Percentiles rank a stretch among this genome's conserved stretches.
These are phyloP conservation scores for Protea cynaroides DNA, from an alignment of 164 flowering plant genomes.

Conservation along the genomic window DNA sequence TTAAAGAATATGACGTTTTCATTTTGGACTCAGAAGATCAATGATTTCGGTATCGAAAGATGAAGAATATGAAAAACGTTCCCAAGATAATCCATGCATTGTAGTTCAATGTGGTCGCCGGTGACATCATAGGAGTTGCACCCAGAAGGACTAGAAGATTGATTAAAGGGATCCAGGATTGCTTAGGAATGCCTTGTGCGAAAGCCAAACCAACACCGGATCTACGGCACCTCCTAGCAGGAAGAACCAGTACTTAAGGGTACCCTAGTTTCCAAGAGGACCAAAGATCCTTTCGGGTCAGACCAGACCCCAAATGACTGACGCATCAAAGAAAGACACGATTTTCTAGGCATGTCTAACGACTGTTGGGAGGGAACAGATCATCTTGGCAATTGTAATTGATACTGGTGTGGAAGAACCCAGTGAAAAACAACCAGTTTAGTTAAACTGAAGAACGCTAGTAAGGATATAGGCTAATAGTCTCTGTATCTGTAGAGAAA, in stretches of 20 bases:
- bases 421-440: not conserved
- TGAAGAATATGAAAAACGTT: slow-evolving; percentile 74
- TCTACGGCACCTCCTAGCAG: slow-evolving; percentile 79
- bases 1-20: too few relatives aligned
- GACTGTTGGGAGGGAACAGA: slow-evolving; percentile 50
- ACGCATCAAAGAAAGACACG: slow-evolving; percentile 91
- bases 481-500: too few relatives aligned
- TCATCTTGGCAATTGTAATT: slow-evolving; percentile 56
- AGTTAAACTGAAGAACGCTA: not conserved
- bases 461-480: too few relatives aligned
- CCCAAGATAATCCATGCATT: slow-evolving; percentile 76
- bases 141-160: slow-evolving; percentile 89
- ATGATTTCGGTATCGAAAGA: slow-evolving; percentile 77
- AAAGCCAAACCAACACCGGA: slow-evolving; percentile 67
- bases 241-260: slow-evolving; percentile 93
- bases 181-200: slow-evolving; percentile 68
- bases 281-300: slow-evolving; percentile 87
- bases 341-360: slow-evolving; percentile 85
- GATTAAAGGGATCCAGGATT: slow-evolving; percentile 78
- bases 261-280: slow-evolving; percentile 47
- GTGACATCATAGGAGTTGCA: slow-evolving; percentile 77
- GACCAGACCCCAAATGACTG: slow-evolving; percentile 89
- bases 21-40: too few relatives aligned
- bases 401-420: slow-evolving; percentile 27
- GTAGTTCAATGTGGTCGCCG: slow-evolving; percentile 78